phyloP scores from a whole-genome alignment of 345 rosid genomes.

The Eutrema yunnanense region DNA sequence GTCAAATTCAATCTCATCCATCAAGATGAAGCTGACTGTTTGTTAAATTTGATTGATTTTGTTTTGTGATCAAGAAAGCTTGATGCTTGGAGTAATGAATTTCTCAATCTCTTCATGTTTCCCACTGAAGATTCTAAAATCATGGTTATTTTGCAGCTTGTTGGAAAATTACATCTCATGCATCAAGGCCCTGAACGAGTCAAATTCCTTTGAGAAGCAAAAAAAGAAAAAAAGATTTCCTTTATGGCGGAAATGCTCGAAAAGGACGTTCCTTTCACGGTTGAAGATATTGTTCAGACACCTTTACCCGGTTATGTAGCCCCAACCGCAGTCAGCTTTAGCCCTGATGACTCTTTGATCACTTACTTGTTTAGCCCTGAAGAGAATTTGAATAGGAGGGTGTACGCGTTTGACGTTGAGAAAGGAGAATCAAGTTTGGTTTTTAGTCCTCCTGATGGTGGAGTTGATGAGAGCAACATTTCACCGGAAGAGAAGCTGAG shows the following conservation, averaged over 20 bases:
- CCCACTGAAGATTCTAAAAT: background rate
- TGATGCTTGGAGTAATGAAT: background rate
- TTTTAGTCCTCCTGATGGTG: slow-evolving; percentile 86
- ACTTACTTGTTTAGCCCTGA: slow-evolving; percentile 78
- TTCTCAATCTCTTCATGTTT: background rate
- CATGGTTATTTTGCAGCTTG: slow-evolving; percentile 4
- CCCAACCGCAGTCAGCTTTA: slow-evolving; percentile 71
- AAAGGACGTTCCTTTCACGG: slow-evolving; percentile 45
- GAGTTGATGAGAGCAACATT: slow-evolving; percentile 84
- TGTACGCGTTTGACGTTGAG: slow-evolving; percentile 59
- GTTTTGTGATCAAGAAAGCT: slow-evolving; percentile 6
- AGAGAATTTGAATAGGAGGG: slow-evolving; percentile 58
- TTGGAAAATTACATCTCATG: background rate
- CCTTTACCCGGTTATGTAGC: slow-evolving; percentile 89
- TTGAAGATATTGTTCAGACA: slow-evolving; percentile 80
- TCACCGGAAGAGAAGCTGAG: slow-evolving; percentile 85
- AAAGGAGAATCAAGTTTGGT: slow-evolving; percentile 52
- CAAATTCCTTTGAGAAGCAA: background rate
- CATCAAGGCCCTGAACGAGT: background rate
- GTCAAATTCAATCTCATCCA: background rate
- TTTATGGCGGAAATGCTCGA: slow-evolving; percentile 25
- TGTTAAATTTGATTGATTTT: background rate
- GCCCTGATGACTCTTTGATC: slow-evolving; percentile 70
- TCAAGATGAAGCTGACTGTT: background rate
- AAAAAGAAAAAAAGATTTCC: background rate